Evolutionary conservation across 768 basidiomycete species (phyloP).

Genomic region (Mrakia hoshinonis): DNA sequence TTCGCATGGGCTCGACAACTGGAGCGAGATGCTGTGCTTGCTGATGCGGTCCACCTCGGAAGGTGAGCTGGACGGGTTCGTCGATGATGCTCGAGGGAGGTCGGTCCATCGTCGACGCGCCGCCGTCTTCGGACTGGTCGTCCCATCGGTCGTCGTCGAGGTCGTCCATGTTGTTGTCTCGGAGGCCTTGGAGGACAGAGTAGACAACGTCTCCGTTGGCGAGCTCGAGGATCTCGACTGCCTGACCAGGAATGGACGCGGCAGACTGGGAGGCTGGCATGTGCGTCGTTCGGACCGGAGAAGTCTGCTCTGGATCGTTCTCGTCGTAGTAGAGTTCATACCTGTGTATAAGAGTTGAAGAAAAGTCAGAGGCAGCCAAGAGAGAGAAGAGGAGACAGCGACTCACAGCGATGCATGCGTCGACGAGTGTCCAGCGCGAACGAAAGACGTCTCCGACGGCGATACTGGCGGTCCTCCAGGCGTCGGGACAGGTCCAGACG

Average conservation of each 20-base stretch:
- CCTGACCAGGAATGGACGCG: background rate
- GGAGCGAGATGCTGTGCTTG: too few species aligned
- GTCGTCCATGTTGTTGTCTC: conserved; percentile 16
- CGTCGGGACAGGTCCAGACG: background rate
- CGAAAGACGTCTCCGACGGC: conserved; percentile 13
- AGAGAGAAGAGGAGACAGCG: background rate
- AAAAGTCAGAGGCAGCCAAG: background rate
- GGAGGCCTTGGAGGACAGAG: conserved; percentile 22
- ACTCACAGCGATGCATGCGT: conserved; percentile 17
- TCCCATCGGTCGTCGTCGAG: conserved; percentile 19
- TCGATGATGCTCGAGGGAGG: conserved; percentile 21
- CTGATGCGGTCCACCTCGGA: conserved; percentile 4
- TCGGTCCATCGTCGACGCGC: conserved; percentile 14
- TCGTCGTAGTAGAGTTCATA: conserved; percentile 25
- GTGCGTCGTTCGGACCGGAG: background rate
- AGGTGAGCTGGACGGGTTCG: conserved; percentile 25
- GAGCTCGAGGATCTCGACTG: conserved; percentile 27
- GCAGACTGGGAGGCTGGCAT: background rate
- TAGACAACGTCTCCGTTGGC: conserved; percentile 27
- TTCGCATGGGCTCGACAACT: background rate
- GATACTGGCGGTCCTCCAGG: background rate
- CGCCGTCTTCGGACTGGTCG: conserved; percentile 12
- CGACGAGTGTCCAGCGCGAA: conserved; percentile 16
- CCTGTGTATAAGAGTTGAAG: background rate
- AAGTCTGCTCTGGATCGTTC: background rate